Evolutionary conservation across 495 filamentous ascomycete species (phyloP).

Genomic region (Saxophila tyrrhenica): DNA sequence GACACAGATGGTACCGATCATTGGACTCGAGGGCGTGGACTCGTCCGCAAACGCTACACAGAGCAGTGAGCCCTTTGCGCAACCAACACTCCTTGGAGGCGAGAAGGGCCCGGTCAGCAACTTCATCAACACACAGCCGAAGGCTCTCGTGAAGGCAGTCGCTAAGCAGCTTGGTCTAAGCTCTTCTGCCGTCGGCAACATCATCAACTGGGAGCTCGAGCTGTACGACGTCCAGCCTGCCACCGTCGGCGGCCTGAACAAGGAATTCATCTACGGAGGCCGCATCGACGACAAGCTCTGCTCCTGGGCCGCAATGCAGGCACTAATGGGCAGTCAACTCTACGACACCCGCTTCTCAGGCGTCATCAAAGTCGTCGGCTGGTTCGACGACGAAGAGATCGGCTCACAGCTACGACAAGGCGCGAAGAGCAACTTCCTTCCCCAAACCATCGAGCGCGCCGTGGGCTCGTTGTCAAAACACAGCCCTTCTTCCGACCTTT

Average conservation of each 20-base stretch:
- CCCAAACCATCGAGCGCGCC: slow-evolving; percentile 65
- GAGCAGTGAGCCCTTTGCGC: slow-evolving; percentile 20
- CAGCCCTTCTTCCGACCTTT: slow-evolving; percentile 42
- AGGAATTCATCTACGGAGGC: slow-evolving; percentile 89
- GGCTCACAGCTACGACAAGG: slow-evolving; percentile 84
- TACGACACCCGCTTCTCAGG: slow-evolving; percentile 8
- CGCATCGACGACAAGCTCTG: slow-evolving; percentile 97
- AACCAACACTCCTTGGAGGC: slow-evolving; percentile 25
- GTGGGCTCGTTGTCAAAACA: slow-evolving; percentile 52
- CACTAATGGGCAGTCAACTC: slow-evolving; percentile 41
- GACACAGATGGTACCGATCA: slow-evolving; percentile 88
- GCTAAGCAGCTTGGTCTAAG: slow-evolving; percentile 62
- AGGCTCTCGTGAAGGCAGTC: slow-evolving; percentile 70
- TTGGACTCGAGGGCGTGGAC: slow-evolving; percentile 70
- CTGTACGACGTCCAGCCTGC: slow-evolving; percentile 87
- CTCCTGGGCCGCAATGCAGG: slow-evolving; percentile 83
- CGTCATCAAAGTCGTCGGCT: slow-evolving; percentile 70
- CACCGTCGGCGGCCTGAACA: slow-evolving; percentile 70
- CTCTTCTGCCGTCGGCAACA: slow-evolving; percentile 49
- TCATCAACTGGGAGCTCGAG: slow-evolving; percentile 96
- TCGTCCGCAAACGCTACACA: slow-evolving; percentile 12
- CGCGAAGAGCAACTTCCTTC: slow-evolving; percentile 77
- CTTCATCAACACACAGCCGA: slow-evolving; percentile 72
- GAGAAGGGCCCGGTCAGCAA: slow-evolving; percentile 23
- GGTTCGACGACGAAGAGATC: slow-evolving; percentile 96